These are phyloP conservation scores for Erigeron philadelphicus DNA, from an alignment of 140 eudicot genomes.

Conservation along the genomic window DNA sequence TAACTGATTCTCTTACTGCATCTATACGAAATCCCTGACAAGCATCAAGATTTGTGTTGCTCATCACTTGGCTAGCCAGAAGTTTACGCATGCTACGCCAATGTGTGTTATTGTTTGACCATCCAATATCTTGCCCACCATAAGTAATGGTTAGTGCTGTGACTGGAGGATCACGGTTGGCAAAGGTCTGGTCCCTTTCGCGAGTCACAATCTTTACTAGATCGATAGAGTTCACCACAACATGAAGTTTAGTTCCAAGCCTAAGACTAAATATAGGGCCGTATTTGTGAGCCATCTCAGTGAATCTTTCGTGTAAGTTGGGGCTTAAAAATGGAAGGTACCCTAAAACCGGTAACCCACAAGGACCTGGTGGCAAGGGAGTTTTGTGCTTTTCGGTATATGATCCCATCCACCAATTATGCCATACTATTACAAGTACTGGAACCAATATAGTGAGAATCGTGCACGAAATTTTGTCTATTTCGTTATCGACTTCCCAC, in stretches of 20 bases:
- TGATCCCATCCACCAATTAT: not conserved
- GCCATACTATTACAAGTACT: not conserved
- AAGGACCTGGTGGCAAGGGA: slow-evolving; percentile 1
- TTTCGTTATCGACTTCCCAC: not conserved
- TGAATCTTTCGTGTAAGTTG: slow-evolving; percentile 5
- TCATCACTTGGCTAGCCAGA: slow-evolving; percentile 13
- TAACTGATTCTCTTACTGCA: slow-evolving; percentile 11
- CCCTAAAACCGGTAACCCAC: not conserved
- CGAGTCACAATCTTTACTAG: slow-evolving; percentile 18
- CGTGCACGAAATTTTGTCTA: not conserved
- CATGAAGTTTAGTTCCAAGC: slow-evolving; percentile 8
- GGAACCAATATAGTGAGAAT: not conserved
- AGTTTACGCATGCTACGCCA: slow-evolving; percentile 29
- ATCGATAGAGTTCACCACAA: slow-evolving; percentile 4
- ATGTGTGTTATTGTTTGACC: slow-evolving; percentile 20
- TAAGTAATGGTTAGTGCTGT: not conserved
- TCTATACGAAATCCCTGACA: slow-evolving; percentile 9
- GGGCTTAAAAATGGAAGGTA: slow-evolving; percentile 11
- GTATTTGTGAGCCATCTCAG: slow-evolving; percentile 1
- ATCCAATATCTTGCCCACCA: slow-evolving; percentile 13
- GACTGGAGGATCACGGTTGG: slow-evolving; percentile 21
- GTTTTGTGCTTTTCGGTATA: not conserved
- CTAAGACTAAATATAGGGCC: not conserved
- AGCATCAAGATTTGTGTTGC: slow-evolving; percentile 20
- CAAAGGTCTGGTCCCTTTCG: slow-evolving; percentile 23